These are phyloP conservation scores for Chalara sp. DNA, from an alignment of 2,329 filamentous ascomycete species.

Conservation along the genomic window DNA sequence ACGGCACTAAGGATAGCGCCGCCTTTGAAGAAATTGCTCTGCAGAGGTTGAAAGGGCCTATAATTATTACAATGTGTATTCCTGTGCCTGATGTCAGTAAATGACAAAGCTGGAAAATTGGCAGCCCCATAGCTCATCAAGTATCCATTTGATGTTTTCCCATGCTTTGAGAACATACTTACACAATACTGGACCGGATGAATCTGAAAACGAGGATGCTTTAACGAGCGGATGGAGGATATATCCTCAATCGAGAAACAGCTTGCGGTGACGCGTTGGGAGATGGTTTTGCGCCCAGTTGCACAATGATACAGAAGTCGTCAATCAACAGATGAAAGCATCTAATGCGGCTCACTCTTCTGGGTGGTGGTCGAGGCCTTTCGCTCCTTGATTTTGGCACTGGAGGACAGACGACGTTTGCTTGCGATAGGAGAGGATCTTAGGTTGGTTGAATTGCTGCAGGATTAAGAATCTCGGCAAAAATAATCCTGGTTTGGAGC, in stretches of 20 bases:
- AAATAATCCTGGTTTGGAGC: not conserved
- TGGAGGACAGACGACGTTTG: not conserved
- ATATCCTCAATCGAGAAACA: conserved; percentile 21
- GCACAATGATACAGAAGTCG: conserved; percentile 13
- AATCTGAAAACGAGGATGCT: too few species aligned
- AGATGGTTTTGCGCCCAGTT: conserved; percentile 1
- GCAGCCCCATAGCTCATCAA: too few species aligned
- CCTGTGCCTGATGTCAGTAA: too few species aligned
- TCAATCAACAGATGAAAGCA: conserved; percentile 11
- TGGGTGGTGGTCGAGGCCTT: conserved; percentile 7
- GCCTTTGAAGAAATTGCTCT: too few species aligned
- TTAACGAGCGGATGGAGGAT: conserved; percentile 27
- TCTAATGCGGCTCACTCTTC: conserved; percentile 14
- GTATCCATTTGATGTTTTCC: too few species aligned
- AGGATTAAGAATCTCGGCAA: not conserved
- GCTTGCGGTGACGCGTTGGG: conserved; percentile 23
- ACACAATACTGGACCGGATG: too few species aligned
- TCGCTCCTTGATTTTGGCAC: too few species aligned
- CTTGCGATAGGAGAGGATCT: conserved; percentile 12
- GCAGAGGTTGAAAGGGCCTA: too few species aligned
- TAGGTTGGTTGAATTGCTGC: conserved; percentile 1
- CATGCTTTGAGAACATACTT: too few species aligned
- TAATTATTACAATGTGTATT: too few species aligned
- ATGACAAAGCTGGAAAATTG: too few species aligned
- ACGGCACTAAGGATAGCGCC: too few species aligned